Evolutionary conservation across 225 moss, liverwort and hornwort genomes (phyloP), one percentile per base, ranked within the genome.

Genomic region (Pseudisothecium myosuroides): DNA sequence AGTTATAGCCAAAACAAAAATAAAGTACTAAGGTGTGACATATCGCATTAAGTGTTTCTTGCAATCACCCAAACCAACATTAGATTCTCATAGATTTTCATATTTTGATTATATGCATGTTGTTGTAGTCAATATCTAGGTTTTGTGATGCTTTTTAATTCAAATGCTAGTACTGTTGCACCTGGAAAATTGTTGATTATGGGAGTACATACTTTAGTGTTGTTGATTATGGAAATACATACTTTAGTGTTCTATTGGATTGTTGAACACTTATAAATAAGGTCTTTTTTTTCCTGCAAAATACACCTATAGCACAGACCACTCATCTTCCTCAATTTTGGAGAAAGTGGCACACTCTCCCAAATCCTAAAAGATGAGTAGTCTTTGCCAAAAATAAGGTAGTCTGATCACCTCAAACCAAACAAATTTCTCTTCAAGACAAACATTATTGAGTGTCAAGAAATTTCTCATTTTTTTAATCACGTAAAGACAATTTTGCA

Each of bases 281-380:
- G 8, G 9, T 3, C 1, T 45, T 45, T 73, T 72, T 45, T 14
- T 73, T 45, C 0, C 27, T n/a, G n/a, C n/a, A n/a, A n/a, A 73
- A 17, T 28, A 28, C 17, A 16, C 5, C 43, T 5, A 43, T 17
- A 1, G 7, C 9, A 71, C 1, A 7, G 8, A 41, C 16, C 5
- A 7, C 14, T 71, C 26, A 26, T 14, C 9, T 27, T 43, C 22
- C 0, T 72, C 0, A 0, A 43, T 16, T 43, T 28, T 5, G 9
- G 1, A 27, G 0, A 8, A 2, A 12, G 1, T 24, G 26, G 0
- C 14, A 24, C 4, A 9, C 2, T 9, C 3, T 9, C 1, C 27
- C 16, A 72, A 41, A 41, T 41, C 15, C 1, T 27, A 1, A 1
- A 73, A 45, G 73, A 27, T 3, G 3, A 73, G 6, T 73, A 6